Evolutionary conservation across 2,329 filamentous ascomycete species (phyloP), one percentile per base, ranked within the genome.

Genomic region (Colletotrichum brevisporum): DNA sequence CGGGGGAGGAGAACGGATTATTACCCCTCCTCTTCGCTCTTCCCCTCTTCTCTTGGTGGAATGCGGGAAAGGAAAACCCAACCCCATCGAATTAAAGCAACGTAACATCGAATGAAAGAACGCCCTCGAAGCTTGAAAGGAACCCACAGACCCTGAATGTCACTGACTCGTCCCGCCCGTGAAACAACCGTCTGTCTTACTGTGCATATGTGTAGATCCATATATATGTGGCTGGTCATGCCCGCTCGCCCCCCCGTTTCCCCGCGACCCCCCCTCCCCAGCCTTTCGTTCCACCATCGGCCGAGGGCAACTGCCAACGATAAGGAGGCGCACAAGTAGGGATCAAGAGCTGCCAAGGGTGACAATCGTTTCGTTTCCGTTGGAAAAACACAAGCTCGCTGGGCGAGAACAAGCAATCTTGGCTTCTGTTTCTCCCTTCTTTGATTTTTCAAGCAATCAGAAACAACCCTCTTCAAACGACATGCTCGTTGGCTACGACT

Each of bases 221-320:
- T 90, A 48, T 94, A 97, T 80, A 86, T 89, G 36, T 82, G 91
- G 62, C 95, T 97, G 78, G 85, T 89, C 57, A 88, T 97, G 10
- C 95, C 94, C 45, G 83, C 86, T 62, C 86, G 91, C 73, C 83
- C 87, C 39, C 60, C 53, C 16, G 45, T 50, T 36, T 36, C 31
- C 31, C 31, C 31, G 31, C 31, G 31, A 10, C 31, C 18, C 43
- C n/a, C 85, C 83, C 62, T 71, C 74, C 87, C 71, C 86, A 54
- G 59, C 31, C 66, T 65, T 51, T 21, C 55, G 55, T 51, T 58
- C 43, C 60, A 56, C 51, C 27, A 53, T n/a, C 45, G 18, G 47
- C 21, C 57, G 59, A 63, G 60, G 41, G 13, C 6, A 43, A 43
- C 41, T 15, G 41, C 13, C 41, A 43, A 43, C 41, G 13, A n/a